Evolutionary conservation across 257 asterid genomes (phyloP), one percentile per base, ranked within the genome.

Genomic region (Solanum ossicruentum): DNA sequence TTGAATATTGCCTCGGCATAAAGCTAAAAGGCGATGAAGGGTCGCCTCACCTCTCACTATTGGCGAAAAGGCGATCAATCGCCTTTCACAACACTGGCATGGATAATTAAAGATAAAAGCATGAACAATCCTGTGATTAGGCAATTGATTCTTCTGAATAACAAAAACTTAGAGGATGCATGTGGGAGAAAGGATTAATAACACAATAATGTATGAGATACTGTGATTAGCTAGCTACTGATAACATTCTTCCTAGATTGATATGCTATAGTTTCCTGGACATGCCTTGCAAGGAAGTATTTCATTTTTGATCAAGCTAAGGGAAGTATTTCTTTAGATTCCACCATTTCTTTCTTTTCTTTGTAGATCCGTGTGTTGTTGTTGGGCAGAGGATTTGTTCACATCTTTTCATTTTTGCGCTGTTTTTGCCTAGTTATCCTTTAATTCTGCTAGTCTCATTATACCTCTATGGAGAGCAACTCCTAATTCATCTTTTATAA

Each of bases 401-500:
- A 8, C 47, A 77, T 71, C 21, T 41, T 39, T 72, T 45, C 10
- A 12, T 45, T 72, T 17, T 20, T 41, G 32, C 18, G 17, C 56
- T 71, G 56, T 13, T 20, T 43, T 71, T 71, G n/a, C 82, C 26
- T 77, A 51, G 45, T 51, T 61, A 77, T 51, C 26, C 61, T 49
- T 51, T 15, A 0, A 23, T 77, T 77, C 7, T 15, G 63, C 52
- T 20, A 54, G 66, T 61, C 18, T 71, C 39, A 15, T 43, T 3
- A 84, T 84, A 84, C 83, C 58, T 73, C 57, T 41, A 57, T 69
- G 63, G 85, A 54, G 81, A 12, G 21, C 8, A 36, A 17, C 54
- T 60, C n/a, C 84, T 88, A 72, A 87, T 84, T 71, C 69, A 39
- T 39, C 72, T 83, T 49, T 52, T 87, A 82, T 82, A 20, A 78